Conservation (phyloP, 2,329 filamentous ascomycete genomes). For the Monilinia vaccinii-corymbosi region DNA sequence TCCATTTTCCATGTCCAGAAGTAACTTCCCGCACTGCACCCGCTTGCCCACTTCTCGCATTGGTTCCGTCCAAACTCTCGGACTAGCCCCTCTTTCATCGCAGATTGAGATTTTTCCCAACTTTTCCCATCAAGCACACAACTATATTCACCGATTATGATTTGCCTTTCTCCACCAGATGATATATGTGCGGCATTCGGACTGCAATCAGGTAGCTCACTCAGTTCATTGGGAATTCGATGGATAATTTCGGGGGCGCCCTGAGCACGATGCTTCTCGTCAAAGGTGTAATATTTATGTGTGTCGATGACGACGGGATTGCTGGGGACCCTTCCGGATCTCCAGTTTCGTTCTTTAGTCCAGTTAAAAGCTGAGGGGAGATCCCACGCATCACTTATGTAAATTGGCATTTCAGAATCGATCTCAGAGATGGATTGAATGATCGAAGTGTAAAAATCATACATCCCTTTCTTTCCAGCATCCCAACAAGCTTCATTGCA, state of each 20-base stretch:
- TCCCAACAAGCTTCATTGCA: constrained; percentile 46
- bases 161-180: constrained; percentile 37
- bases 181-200: constrained; percentile 27
- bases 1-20: constrained; percentile 54
- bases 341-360: constrained; percentile 29
- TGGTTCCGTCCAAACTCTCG: constrained; percentile 41
- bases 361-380: constrained; percentile 38
- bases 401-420: constrained; percentile 42
- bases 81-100: constrained; percentile 35
- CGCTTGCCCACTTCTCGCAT: constrained; percentile 36
- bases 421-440: constrained; percentile 38
- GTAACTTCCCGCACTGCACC: constrained; percentile 42
- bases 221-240: constrained; percentile 36
- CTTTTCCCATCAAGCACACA: constrained; percentile 44
- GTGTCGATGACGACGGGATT: constrained; percentile 48
- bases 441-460: constrained; percentile 46
- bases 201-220: constrained; percentile 35
- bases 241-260: constrained; percentile 42
- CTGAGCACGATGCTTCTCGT: constrained; percentile 41
- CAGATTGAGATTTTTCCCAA: constrained; percentile 37
- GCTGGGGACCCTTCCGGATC: constrained; percentile 15
- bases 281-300: constrained; percentile 50
- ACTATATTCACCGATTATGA: constrained; percentile 49
- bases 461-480: constrained; percentile 39
- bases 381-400: constrained; percentile 51